phyloP scores from a whole-genome alignment of 495 filamentous ascomycete species.

The Xylaria telfairii region DNA sequence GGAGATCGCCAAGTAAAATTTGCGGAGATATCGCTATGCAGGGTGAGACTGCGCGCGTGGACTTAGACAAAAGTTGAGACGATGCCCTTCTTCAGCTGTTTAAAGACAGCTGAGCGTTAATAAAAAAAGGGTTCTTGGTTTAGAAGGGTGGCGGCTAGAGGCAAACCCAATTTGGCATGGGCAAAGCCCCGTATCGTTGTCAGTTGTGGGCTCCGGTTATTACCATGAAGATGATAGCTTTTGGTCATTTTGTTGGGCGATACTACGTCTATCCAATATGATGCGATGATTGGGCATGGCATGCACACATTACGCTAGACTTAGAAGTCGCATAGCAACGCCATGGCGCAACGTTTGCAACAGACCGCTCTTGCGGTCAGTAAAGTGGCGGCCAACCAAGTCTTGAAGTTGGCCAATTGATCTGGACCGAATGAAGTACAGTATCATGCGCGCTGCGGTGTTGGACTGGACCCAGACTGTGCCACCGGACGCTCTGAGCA shows the following conservation, averaged over 20 bases:
- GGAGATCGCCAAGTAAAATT: conserved; percentile 22
- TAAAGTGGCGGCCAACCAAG: conserved; percentile 19
- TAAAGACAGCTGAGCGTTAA: neutral
- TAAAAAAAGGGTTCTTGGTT: neutral
- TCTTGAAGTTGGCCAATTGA: neutral
- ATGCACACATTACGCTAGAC: neutral
- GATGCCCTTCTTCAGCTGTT: conserved; percentile 15
- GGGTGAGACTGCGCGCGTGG: neutral
- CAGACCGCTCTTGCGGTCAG: conserved; percentile 2
- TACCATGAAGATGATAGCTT: neutral
- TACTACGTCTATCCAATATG: neutral
- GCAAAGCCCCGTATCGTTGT: neutral
- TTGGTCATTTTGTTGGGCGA: neutral
- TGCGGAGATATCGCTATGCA: conserved; percentile 22
- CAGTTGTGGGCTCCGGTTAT: neutral
- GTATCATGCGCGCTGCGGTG: neutral
- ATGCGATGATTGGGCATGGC: neutral
- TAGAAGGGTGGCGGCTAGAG: neutral
- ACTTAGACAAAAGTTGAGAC: conserved; percentile 1
- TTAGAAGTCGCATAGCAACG: conserved; percentile 8
- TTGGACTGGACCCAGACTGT: neutral
- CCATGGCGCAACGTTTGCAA: neutral
- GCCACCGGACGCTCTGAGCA: neutral
- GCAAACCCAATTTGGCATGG: conserved; percentile 4
- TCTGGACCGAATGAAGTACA: conserved; percentile 4